Conservation (phyloP, 352 stramenopile species). For the Phytophthora fragariae region DNA sequence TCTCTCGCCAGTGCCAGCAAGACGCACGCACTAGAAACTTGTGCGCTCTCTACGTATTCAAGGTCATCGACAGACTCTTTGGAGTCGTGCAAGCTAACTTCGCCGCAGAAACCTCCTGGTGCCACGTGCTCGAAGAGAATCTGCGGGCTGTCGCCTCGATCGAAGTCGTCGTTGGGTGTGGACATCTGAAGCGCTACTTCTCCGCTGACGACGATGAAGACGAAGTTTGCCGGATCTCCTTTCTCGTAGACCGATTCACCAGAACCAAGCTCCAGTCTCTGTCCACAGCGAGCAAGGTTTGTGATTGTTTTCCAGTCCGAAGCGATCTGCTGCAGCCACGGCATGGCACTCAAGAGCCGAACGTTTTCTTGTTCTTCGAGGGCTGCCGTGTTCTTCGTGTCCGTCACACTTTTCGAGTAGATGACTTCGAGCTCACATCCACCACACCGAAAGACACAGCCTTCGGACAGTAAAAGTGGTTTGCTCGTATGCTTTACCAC, state of each 20-base stretch:
- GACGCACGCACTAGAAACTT: conserved; percentile 39
- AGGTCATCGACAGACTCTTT: conserved; percentile 21
- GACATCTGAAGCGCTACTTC: conserved; percentile 46
- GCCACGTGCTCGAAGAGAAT: conserved; percentile 44
- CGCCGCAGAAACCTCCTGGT: conserved; percentile 67
- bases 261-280: conserved; percentile 48
- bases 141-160: background rate
- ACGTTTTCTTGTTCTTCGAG: conserved; percentile 57
- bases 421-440: conserved; percentile 71
- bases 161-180: background rate
- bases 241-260: conserved; percentile 70
- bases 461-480: conserved; percentile 73
- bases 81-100: conserved; percentile 50
- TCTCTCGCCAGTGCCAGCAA: conserved; percentile 63
- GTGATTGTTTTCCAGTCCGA: conserved; percentile 54
- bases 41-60: conserved; percentile 64
- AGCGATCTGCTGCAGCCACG: conserved; percentile 70
- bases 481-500: conserved; percentile 74
- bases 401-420: conserved; percentile 50
- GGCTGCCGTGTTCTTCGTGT: background rate
- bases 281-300: conserved; percentile 55
- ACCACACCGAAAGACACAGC: conserved; percentile 68
- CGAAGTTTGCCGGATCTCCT: conserved; percentile 62
- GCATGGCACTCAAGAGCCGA: conserved; percentile 52
- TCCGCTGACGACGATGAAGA: conserved; percentile 72